Percentiles rank a stretch among this genome's conserved stretches.
phyloP scores from a whole-genome alignment of 208 protist species.

The Porcisia hertigi region DNA sequence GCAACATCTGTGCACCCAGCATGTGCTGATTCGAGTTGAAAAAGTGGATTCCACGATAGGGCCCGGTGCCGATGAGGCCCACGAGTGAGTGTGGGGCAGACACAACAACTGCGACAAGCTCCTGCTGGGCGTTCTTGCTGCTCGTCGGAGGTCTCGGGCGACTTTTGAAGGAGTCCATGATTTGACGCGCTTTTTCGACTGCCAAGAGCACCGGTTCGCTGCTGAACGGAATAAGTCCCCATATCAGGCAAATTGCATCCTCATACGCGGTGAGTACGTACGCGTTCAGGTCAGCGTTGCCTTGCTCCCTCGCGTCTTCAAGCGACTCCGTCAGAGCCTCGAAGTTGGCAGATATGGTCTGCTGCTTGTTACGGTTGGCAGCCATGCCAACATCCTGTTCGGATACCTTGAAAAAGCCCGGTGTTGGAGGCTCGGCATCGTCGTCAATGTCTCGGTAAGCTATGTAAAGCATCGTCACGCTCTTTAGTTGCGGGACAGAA shows the following conservation, averaged over 20 bases:
- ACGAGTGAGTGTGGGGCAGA: slow-evolving; percentile 60
- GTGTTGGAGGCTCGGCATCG: not conserved
- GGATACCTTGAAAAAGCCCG: not conserved
- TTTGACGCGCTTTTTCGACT: slow-evolving; percentile 48
- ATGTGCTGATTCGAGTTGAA: slow-evolving; percentile 51
- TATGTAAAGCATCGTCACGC: slow-evolving; percentile 72
- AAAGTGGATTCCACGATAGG: slow-evolving; percentile 56
- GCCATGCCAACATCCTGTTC: slow-evolving; percentile 11
- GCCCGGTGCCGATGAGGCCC: slow-evolving; percentile 47
- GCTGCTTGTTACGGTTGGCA: slow-evolving; percentile 25
- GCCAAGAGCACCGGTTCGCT: slow-evolving; percentile 63
- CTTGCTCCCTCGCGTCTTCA: slow-evolving; percentile 37
- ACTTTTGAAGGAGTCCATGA: slow-evolving; percentile 48
- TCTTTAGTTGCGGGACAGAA: slow-evolving; percentile 53
- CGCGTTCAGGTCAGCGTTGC: slow-evolving; percentile 42
- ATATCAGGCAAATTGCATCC: slow-evolving; percentile 65
- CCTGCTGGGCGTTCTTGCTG: slow-evolving; percentile 25
- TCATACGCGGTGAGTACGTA: slow-evolving; percentile 59
- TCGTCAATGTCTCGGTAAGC: slow-evolving; percentile 56
- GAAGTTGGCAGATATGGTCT: slow-evolving; percentile 40
- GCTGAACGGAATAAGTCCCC: slow-evolving; percentile 64
- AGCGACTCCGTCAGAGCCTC: slow-evolving; percentile 54
- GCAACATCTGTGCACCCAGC: slow-evolving; percentile 42
- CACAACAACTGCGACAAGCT: slow-evolving; percentile 59
- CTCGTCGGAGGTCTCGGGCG: slow-evolving; percentile 39